Base-by-base conservation (phyloP, 2,329 filamentous ascomycete genomes). In the Neonectria hederae region DNA sequence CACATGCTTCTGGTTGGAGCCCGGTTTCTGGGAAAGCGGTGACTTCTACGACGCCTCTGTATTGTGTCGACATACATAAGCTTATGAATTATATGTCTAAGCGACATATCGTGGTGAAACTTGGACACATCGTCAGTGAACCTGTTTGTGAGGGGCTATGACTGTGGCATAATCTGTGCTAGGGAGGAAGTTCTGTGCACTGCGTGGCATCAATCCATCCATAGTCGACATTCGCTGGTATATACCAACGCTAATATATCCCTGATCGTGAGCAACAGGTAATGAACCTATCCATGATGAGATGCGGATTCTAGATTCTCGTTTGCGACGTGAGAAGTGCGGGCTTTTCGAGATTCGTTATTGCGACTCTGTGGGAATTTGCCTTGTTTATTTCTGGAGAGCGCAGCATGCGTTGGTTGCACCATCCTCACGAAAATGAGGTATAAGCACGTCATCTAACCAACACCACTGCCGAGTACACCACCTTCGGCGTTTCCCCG, bases 371-470 rank as follows among this genome's bases (percentile, higher is more conserved):
- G 35, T n/a, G 14, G 35, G 14, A 38, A 14, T 17, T 38, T n/a
- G 17, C 14, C 35, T n/a, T 17, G 35, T 38, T 38, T 38, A 38
- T 38, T 38, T 38, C 14, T 38, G 14, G 35, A 38, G 14, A 38
- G 14, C 4, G 32, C 32, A 38, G 6, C 14, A 14, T 17, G 2
- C 6, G 14, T n/a, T 38, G 35, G 38, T 63, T 58, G 60, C 60
- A 63, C 32, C 60, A 63, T 63, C 22, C 28, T 14, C 24, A 6
- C 17, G 45, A 54, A 58, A 58, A 63, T 63, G 60, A 54, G 48
- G 60, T 63, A 38, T 54, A 52, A 63, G 60, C 54, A 63, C 60
- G 60, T 22, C 60, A 63, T 63, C 54, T 32, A 49, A 49, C 40
- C 11, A 21, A 28, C 21, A 30, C 13, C 43, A 46, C 32, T 30